Base-by-base conservation (phyloP, 192 early-diverging fungal genomes). In the Entomortierella parvispora region DNA sequence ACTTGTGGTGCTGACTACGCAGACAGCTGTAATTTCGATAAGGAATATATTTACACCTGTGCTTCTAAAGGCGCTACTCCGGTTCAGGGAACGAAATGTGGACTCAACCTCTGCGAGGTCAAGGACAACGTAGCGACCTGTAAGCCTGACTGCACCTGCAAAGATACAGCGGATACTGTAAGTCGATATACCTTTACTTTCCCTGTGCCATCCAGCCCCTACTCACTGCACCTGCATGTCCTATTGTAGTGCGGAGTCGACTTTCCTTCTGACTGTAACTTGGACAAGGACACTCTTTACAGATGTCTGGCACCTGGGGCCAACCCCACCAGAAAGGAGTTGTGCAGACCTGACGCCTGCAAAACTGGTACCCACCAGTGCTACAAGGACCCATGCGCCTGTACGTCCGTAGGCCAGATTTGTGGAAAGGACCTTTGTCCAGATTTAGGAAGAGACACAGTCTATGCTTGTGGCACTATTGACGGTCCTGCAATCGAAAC, bases 391-490 rank as follows among this genome's bases (percentile, higher is more conserved):
- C 51, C 50, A 0, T 65, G 63, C 43, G 51, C 52, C 26, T 65
- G 63, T 40, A 46, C 25, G 8, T n/a, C 4, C 15, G 22, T 65
- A n/a, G 63, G 63, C 15, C 15, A 32, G 12, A 28, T 65, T n/a
- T 65, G 63, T 37, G 63, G 63, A 20, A 65, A 65, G 28, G 28
- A 56, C n/a, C 26, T 65, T 33, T 65, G 63, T 42, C 11, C 51
- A 6, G 28, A 14, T 17, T 26, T 56, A 12, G 29, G 18, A 5
- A 29, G 17, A 3, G 63, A 65, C 43, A 65, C 37, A 5, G 44
- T 69, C 18, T 69, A 69, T 32, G 32, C 22, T 8, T 69, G 68
- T 26, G 11, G 4, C 40, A 34, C 33, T 12, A 5, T 51, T 2
- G 31, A 33, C 6, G 32, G 18, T 12, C 0, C 2, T 33, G 43